Percentiles rank a stretch among this genome's conserved stretches.
Conservation (phyloP, 371 early-diverging fungal species). For the Haplosporangium sp. region DNA sequence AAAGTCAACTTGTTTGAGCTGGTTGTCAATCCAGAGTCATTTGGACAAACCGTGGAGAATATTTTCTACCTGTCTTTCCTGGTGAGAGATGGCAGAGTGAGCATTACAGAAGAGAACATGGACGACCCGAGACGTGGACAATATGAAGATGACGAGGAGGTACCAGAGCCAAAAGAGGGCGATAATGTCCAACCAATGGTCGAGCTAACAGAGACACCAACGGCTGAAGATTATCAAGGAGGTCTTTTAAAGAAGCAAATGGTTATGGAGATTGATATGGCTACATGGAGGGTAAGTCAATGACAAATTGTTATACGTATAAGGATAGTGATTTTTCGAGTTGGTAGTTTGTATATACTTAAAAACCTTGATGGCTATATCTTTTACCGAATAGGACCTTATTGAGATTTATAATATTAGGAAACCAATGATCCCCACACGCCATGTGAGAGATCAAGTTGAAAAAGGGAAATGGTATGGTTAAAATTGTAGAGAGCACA, state of each 20-base stretch:
- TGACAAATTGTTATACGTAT: neutral
- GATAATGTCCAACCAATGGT: conserved; percentile 46
- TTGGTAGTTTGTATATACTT: neutral
- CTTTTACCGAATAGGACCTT: conserved; percentile 59
- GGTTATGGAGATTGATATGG: conserved; percentile 83
- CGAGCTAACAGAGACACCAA: conserved; percentile 70
- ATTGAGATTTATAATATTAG: conserved; percentile 75
- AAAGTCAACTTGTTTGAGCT: conserved; percentile 86
- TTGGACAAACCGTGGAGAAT: conserved; percentile 95
- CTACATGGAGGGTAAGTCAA: conserved; percentile 71
- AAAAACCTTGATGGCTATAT: neutral
- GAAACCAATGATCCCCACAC: conserved; percentile 72
- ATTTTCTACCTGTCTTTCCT: conserved; percentile 94
- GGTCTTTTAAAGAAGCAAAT: conserved; percentile 83
- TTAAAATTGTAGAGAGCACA: neutral
- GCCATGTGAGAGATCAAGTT: conserved; percentile 48
- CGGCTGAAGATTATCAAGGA: conserved; percentile 69
- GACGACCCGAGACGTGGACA: conserved; percentile 76
- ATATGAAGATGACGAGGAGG: conserved; percentile 24
- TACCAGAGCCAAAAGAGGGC: conserved; percentile 47
- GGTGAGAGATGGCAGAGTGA: conserved; percentile 84
- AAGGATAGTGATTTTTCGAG: neutral
- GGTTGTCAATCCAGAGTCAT: conserved; percentile 91
- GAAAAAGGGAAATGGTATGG: conserved; percentile 62
- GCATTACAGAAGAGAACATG: conserved; percentile 71